Base-by-base conservation (phyloP, 345 rosid genomes). In the Eucalyptus pumila region DNA sequence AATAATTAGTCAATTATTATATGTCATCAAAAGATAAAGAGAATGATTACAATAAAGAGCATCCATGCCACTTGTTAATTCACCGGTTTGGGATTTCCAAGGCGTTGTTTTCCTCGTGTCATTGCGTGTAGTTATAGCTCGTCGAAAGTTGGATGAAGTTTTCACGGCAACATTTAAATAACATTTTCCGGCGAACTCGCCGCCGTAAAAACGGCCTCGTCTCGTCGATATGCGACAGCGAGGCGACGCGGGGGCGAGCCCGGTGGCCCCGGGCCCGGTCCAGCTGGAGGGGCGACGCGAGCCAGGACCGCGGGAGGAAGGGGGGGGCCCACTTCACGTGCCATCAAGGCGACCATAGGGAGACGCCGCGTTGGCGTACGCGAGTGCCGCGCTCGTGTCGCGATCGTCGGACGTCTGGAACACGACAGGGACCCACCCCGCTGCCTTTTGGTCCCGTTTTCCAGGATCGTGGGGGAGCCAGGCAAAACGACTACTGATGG, bases 321-420 rank as follows among this genome's bases (percentile, higher is more conserved):
- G 15, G 7, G 6, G 83, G 91, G 90, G 86, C 81, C 88, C 86
- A 88, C 89, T 88, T 93, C 95, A 94, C 94, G 95, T 94, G 96
- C 90, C 62, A 87, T 87, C 94, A 87, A 89, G 45, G 88, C 89
- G 86, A 88, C 14, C 15, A 89, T 24, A 16, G 26, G 26, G 16
- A 10, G 10, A 51, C 3, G 93, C 90, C 94, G 91, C 92, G 69
- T 62, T 34, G 93, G 62, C 14, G 21, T 14, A 32, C 51, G 11
- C 50, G 4, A 1, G 8, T 6, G 1, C 13, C 1, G 0, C 14
- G 87, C 94, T 93, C 92, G 91, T 88, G 94, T 91, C 91, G 8
- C 9, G 27, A 72, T 90, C 90, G 87, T 65, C n/a, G 90, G 62
- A 9, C 19, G 83, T 87, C 89, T 44, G 34, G 76, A 30, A 60